Conservation (phyloP, 148 eudicot species). For the Vaccinium vitisidaea region DNA sequence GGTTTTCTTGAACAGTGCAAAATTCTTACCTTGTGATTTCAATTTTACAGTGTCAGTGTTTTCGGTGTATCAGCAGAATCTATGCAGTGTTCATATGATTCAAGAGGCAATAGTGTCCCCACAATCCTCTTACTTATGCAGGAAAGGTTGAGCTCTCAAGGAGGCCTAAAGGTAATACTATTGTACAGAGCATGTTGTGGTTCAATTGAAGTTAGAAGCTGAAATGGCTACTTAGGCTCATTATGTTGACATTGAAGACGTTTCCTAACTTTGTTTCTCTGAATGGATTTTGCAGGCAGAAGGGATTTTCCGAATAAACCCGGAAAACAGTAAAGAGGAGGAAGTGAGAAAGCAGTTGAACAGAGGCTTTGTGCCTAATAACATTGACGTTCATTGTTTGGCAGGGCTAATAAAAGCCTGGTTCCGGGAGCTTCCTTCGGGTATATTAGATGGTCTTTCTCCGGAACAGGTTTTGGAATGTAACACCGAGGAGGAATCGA, state of each 20-base stretch:
- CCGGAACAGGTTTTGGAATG: conserved; percentile 78
- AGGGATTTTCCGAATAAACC: conserved; percentile 91
- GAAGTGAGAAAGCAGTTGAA: conserved; percentile 76
- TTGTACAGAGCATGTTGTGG: not conserved
- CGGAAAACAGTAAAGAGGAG: conserved; percentile 78
- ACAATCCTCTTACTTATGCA: conserved; percentile 81
- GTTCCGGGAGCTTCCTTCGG: conserved; percentile 91
- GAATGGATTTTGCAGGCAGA: conserved; percentile 50
- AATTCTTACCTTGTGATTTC: not conserved
- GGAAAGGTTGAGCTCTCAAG: conserved; percentile 65
- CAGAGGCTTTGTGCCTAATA: conserved; percentile 72
- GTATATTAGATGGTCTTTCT: conserved; percentile 86
- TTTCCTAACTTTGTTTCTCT: not conserved
- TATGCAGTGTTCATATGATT: conserved; percentile 79
- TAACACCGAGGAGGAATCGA: conserved; percentile 67
- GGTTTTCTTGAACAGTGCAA: not conserved
- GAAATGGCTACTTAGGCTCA: not conserved
- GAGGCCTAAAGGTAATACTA: conserved; percentile 62
- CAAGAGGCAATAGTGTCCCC: conserved; percentile 90
- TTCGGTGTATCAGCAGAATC: conserved; percentile 94
- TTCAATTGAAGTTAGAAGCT: not conserved
- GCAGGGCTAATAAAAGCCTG: conserved; percentile 89
- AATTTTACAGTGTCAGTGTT: conserved; percentile 64
- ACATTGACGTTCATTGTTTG: conserved; percentile 85
- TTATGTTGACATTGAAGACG: not conserved